phyloP scores from a whole-genome alignment of 768 basidiomycete species.

The Naganishia vaughanmartiniae region DNA sequence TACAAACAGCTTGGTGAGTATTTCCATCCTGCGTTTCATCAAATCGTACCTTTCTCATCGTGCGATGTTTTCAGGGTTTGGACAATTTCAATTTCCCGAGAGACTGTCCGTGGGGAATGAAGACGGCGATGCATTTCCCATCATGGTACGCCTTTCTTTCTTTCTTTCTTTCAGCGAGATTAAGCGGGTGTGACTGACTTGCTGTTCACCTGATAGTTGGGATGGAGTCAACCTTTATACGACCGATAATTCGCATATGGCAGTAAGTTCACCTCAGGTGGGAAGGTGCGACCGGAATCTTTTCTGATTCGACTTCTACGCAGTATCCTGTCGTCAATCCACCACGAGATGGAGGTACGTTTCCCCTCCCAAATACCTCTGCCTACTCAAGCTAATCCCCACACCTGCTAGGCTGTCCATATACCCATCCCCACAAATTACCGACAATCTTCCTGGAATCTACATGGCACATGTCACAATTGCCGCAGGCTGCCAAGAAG shows the following conservation, averaged over 20 bases:
- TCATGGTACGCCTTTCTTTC: neutral
- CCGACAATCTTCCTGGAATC: constrained; percentile 47
- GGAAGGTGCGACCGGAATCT: neutral
- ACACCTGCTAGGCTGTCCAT: constrained; percentile 33
- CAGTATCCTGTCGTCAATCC: constrained; percentile 18
- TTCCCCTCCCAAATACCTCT: neutral
- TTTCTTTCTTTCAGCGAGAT: too few species aligned
- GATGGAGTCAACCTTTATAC: constrained; percentile 46
- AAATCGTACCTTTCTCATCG: neutral
- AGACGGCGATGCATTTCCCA: constrained; percentile 22
- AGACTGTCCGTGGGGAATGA: constrained; percentile 20
- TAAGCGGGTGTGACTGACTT: constrained; percentile 17
- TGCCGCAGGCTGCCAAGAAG: constrained; percentile 30
- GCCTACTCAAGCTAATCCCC: neutral
- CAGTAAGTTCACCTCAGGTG: constrained; percentile 23
- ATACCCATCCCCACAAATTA: constrained; percentile 45
- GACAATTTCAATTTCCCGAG: constrained; percentile 24
- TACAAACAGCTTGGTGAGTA: neutral
- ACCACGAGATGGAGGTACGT: constrained; percentile 20
- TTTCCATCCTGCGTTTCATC: neutral
- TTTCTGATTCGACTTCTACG: neutral
- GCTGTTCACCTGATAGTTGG: constrained; percentile 32
- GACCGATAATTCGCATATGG: constrained; percentile 41
- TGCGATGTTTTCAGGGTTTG: neutral
- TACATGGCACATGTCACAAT: constrained; percentile 35